phyloP scores from a whole-genome alignment of 2,329 filamentous ascomycete species.

The Epichloe sibirici region DNA sequence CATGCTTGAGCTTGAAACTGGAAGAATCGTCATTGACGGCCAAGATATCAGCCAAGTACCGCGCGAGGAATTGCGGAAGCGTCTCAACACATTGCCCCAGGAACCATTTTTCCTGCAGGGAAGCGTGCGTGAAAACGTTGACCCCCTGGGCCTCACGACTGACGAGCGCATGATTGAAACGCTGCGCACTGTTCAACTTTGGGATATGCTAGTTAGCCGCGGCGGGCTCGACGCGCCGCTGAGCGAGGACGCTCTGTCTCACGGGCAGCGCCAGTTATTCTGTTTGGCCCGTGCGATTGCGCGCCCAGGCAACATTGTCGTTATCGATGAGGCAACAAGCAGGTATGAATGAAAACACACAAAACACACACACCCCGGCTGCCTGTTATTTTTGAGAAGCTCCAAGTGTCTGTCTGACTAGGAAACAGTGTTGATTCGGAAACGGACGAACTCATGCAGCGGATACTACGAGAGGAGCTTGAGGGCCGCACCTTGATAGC shows the following conservation, averaged over 20 bases:
- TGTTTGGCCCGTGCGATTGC: slow-evolving; percentile 25
- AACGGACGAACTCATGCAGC: slow-evolving; percentile 21
- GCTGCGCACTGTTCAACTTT: slow-evolving; percentile 32
- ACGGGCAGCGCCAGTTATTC: slow-evolving; percentile 34
- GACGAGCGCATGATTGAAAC: slow-evolving; percentile 30
- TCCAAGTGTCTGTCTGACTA: not conserved
- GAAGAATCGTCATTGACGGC: slow-evolving; percentile 32
- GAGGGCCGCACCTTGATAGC: slow-evolving; percentile 37
- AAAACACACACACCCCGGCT: not conserved
- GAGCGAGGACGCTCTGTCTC: slow-evolving; percentile 20
- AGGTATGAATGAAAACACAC: slow-evolving; percentile 10
- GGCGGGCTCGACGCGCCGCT: slow-evolving; percentile 26
- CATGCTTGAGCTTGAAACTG: slow-evolving; percentile 30
- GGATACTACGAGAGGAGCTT: slow-evolving; percentile 20
- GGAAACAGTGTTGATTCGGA: slow-evolving; percentile 20
- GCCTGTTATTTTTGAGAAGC: not conserved
- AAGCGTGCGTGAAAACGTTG: slow-evolving; percentile 35
- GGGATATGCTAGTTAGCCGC: slow-evolving; percentile 23
- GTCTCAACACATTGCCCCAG: slow-evolving; percentile 35
- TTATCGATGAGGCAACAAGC: slow-evolving; percentile 26
- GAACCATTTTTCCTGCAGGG: slow-evolving; percentile 38
- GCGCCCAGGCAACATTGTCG: slow-evolving; percentile 20
- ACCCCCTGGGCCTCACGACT: slow-evolving; percentile 24
- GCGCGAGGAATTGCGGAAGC: slow-evolving; percentile 12
- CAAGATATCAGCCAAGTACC: slow-evolving; percentile 20